Evolutionary conservation across 2,329 filamentous ascomycete species (phyloP), one percentile per base, ranked within the genome.

Genomic region (Botryotinia globosa): DNA sequence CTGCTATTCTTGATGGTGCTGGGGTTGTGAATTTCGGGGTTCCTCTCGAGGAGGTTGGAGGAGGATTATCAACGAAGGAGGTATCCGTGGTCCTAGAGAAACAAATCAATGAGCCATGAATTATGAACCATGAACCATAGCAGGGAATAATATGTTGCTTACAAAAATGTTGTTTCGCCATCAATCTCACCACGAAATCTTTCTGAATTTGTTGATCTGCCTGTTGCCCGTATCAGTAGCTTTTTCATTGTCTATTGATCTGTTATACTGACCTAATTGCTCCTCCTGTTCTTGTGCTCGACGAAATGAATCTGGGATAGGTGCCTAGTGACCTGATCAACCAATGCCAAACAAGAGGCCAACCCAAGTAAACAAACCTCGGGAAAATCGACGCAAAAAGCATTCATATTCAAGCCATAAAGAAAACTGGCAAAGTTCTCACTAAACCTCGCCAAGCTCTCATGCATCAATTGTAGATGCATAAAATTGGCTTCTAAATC

Each of bases 321-420:
- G 94, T 1, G 92, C 92, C 92, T 96, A 73, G 18, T 45, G 56
- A 64, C n/a, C 4, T 42, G 56, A 51, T 76, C 62, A 74, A 71
- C 20, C 6, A 65, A 29, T 45, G 62, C 65, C 37, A 48, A 59
- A n/a, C 6, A 22, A 16, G 18, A 29, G 29, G n/a, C 22, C 7
- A 51, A 34, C 18, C 6, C 29, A 32, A 58, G n/a, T n/a, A 72
- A 81, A 69, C 69, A 10, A 83, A 94, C 94, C 89, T 99, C 96
- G 0, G 94, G 93, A 76, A 98, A 99, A 82, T 99, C 96, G 45
- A 98, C 94, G 81, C 95, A 98, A 81, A 98, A 99, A 1, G 96
- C 96, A 82, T 98, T 98, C 94, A 99, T 98, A 80, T 98, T 98
- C 81, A 99, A 82, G 2, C 96, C 96, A 79, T 98, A 99, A 63